These are phyloP conservation scores for Inga laurina DNA, from an alignment of 306 rosid species.

Conservation along the genomic window DNA sequence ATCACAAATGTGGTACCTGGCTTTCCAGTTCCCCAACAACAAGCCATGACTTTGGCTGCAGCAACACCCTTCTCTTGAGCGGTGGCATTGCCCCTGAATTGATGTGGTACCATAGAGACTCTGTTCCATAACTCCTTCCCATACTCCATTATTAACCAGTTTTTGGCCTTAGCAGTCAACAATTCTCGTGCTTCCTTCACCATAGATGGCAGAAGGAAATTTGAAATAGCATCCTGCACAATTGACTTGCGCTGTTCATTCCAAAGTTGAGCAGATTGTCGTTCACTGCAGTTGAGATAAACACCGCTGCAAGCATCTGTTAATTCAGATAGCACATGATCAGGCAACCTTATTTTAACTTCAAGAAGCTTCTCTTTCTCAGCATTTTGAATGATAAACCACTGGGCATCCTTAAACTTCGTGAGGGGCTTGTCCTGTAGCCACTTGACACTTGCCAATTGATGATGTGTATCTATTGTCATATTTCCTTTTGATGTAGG, in stretches of 20 bases:
- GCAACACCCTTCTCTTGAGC: conserved; percentile 9
- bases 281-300: conserved; percentile 37
- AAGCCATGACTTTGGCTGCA: conserved; percentile 41
- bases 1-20: conserved; percentile 52
- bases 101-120: conserved; percentile 45
- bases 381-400: conserved; percentile 51
- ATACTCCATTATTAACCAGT: conserved; percentile 42
- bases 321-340: conserved; percentile 34
- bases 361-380: conserved; percentile 53
- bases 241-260: conserved; percentile 49
- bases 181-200: conserved; percentile 49
- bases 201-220: conserved; percentile 48
- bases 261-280: conserved; percentile 40
- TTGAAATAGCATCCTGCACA: conserved; percentile 44
- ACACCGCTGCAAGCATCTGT: conserved; percentile 28
- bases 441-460: conserved; percentile 49
- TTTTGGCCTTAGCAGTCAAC: conserved; percentile 44
- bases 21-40: conserved; percentile 55
- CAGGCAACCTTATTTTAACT: conserved; percentile 44
- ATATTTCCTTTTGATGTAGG: conserved; percentile 43
- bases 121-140: conserved; percentile 49
- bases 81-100: conserved; percentile 16
- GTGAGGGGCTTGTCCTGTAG: conserved; percentile 44
- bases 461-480: conserved; percentile 39
- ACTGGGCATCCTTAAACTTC: conserved; percentile 51